A percentile compares a stretch with the other conserved stretches of the same genome.
Conservation (phyloP, 2,329 filamentous ascomycete species). For the Neurospora sp. region DNA sequence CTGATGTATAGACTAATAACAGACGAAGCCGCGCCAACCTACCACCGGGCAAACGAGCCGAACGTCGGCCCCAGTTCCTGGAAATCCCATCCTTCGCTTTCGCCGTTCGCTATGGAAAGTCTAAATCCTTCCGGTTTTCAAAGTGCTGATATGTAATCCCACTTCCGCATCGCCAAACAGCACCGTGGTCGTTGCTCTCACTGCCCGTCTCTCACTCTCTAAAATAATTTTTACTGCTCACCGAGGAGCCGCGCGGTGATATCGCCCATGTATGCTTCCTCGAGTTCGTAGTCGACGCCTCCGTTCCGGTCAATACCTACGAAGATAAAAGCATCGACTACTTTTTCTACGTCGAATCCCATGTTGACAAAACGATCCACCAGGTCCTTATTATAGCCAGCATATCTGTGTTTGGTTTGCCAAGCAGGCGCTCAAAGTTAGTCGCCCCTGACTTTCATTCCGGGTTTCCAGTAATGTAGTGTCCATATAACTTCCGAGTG, state of each 20-base stretch:
- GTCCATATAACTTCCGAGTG: no score
- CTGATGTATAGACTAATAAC: not conserved
- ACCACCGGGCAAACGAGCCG: not conserved
- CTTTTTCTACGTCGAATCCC: conserved; percentile 82
- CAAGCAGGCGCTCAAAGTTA: not conserved
- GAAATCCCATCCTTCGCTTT: not conserved
- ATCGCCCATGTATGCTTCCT: conserved; percentile 83
- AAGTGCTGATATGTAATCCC: not conserved
- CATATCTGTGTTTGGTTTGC: conserved; percentile 49
- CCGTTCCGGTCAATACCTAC: conserved; percentile 71
- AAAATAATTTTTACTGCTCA: conserved; percentile 37
- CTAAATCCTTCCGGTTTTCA: not conserved
- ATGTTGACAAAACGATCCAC: conserved; percentile 79
- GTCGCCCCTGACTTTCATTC: not conserved
- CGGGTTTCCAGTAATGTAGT: not conserved
- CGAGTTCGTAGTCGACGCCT: conserved; percentile 75
- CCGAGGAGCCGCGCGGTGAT: conserved; percentile 77
- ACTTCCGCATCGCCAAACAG: not conserved
- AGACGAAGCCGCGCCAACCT: not conserved
- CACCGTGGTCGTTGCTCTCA: not conserved
- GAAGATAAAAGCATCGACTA: conserved; percentile 73
- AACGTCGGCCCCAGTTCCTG: not conserved
- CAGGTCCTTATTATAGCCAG: conserved; percentile 76
- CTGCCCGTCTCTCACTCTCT: not conserved
- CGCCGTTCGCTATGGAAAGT: not conserved